Conservation (phyloP, 2,329 filamentous ascomycete species). For the Fusarium sp. region DNA sequence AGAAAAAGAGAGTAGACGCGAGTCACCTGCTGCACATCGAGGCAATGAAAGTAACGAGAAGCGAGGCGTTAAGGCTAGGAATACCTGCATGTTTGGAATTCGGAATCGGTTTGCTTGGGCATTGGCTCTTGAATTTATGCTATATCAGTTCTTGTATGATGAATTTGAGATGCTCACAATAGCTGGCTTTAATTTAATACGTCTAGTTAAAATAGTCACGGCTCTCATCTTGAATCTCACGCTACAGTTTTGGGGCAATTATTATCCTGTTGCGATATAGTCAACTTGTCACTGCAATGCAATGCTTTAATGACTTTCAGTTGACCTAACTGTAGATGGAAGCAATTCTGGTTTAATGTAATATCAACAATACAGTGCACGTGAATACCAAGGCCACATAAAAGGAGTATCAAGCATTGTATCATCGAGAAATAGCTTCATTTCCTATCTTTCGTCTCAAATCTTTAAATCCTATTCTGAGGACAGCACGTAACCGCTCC, state of each 20-base stretch:
- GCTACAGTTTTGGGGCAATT: too few species aligned
- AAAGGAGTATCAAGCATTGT: background rate
- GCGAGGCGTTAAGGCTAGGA: slow-evolving; percentile 22
- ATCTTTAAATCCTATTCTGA: slow-evolving; percentile 38
- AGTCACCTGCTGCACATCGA: background rate
- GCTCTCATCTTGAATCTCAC: too few species aligned
- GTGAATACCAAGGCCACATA: background rate
- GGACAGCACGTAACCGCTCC: slow-evolving; percentile 7
- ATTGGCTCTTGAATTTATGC: background rate
- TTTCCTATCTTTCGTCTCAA: slow-evolving; percentile 44
- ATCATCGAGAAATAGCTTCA: slow-evolving; percentile 39
- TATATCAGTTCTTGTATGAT: too few species aligned
- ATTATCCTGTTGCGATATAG: too few species aligned
- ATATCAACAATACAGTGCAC: too few species aligned
- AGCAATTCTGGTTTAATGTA: too few species aligned
- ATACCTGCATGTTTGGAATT: background rate
- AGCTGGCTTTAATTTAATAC: too few species aligned
- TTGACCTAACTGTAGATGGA: too few species aligned
- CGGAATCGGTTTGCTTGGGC: background rate
- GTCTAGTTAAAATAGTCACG: too few species aligned
- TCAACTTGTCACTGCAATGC: too few species aligned
- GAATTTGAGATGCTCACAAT: too few species aligned
- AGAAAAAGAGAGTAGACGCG: background rate
- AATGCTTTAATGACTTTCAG: too few species aligned
- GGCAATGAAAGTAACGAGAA: background rate